These are phyloP conservation scores for Cenococcum geophilum DNA, from an alignment of 495 filamentous ascomycete species.

Conservation along the genomic window DNA sequence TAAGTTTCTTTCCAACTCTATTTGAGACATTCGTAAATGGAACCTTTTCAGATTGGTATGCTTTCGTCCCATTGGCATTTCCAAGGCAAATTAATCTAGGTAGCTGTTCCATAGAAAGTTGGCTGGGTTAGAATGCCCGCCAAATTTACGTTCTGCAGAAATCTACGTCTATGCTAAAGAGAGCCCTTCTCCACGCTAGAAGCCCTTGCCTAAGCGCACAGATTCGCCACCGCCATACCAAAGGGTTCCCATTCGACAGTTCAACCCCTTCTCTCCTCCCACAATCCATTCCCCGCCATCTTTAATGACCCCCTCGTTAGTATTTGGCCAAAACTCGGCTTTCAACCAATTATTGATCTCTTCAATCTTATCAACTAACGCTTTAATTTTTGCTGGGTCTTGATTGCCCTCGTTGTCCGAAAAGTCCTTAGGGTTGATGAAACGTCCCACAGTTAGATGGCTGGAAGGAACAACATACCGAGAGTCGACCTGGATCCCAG, in stretches of 20 bases:
- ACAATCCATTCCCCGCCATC: conserved; percentile 59
- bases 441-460: conserved; percentile 81
- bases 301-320: conserved; percentile 40
- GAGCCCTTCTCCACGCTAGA: conserved; percentile 28
- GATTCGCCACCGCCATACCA: conserved; percentile 81
- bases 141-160: background rate
- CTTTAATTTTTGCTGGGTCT: conserved; percentile 46
- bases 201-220: conserved; percentile 57
- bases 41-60: no score
- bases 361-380: conserved; percentile 62
- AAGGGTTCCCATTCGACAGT: conserved; percentile 59
- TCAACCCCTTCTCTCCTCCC: conserved; percentile 69
- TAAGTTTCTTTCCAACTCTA: no score
- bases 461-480: conserved; percentile 82
- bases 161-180: background rate
- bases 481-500: conserved; percentile 57
- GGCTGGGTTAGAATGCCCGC: background rate
- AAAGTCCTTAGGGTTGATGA: conserved; percentile 53
- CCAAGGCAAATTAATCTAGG: background rate
- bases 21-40: no score
- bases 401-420: conserved; percentile 26
- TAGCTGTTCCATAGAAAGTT: background rate
- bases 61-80: no score
- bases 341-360: conserved; percentile 67
- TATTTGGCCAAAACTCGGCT: conserved; percentile 57